Percentiles rank a stretch among this genome's conserved stretches.
Conservation (phyloP, 2,329 filamentous ascomycete species). For the Pseudogymnoascus sp. region DNA sequence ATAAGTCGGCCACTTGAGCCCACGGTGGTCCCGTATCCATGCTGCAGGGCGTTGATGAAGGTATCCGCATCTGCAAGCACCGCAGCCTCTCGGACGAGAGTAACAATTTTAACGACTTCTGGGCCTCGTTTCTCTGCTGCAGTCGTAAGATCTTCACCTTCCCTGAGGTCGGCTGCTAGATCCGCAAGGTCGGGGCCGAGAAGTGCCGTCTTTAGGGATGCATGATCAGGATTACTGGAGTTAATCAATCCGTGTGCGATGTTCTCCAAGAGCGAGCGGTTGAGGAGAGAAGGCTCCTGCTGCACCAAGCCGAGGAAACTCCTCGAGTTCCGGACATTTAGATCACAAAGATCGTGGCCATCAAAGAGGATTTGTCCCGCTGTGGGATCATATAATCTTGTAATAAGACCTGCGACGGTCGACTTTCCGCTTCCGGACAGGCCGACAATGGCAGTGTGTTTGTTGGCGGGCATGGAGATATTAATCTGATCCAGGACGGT, state of each 20-base stretch:
- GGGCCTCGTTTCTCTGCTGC: constrained; percentile 38
- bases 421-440: constrained; percentile 52
- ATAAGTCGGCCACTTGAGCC: constrained; percentile 37
- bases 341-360: constrained; percentile 29
- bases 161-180: constrained; percentile 43
- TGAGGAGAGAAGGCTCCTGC: constrained; percentile 24
- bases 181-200: constrained; percentile 41
- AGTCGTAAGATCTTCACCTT: constrained; percentile 40
- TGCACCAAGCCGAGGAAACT: constrained; percentile 21
- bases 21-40: constrained; percentile 20
- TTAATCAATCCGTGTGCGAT: constrained; percentile 40
- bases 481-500: constrained; percentile 33
- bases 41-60: constrained; percentile 45
- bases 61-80: constrained; percentile 47
- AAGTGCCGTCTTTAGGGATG: constrained; percentile 30
- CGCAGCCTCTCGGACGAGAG: constrained; percentile 41
- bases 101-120: constrained; percentile 43
- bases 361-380: constrained; percentile 33
- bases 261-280: constrained; percentile 40
- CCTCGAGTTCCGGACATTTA: constrained; percentile 38
- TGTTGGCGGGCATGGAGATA: constrained; percentile 34
- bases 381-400: constrained; percentile 50
- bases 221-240: constrained; percentile 19
- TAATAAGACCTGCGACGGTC: constrained; percentile 46
- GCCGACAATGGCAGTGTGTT: constrained; percentile 50